Conservation (phyloP, 169 alveolate species). For the Eimeria maxima region DNA sequence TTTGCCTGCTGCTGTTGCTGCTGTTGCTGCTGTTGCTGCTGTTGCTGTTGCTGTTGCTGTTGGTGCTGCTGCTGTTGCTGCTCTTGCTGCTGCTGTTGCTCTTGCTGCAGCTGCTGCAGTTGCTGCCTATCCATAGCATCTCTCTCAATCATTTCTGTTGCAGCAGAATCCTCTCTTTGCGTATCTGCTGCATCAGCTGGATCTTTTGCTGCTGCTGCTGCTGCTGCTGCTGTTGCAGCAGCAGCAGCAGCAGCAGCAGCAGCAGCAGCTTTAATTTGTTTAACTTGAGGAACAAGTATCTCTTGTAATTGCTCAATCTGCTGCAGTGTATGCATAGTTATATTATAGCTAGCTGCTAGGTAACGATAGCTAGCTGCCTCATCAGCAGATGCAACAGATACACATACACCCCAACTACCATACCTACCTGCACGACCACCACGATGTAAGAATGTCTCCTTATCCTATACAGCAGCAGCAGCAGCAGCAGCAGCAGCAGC, state of each 20-base stretch:
- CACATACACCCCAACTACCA: slow-evolving; percentile 88
- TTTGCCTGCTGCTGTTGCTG: slow-evolving; percentile 16
- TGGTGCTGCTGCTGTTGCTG: slow-evolving; percentile 40
- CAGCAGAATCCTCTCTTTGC: neutral
- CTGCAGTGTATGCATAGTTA: neutral
- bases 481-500: slow-evolving; percentile 31
- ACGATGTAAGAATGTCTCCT: slow-evolving; percentile 89
- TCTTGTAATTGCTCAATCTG: slow-evolving; percentile 18
- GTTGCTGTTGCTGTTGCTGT: slow-evolving; percentile 46
- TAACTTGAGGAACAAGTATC: neutral
- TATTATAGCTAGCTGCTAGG: slow-evolving; percentile 50
- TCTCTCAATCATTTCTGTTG: neutral
- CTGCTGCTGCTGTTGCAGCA: neutral
- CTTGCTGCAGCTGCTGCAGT: too few relatives aligned
- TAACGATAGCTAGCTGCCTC: slow-evolving; percentile 58
- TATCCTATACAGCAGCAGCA: slow-evolving; percentile 62
- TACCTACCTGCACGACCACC: slow-evolving; percentile 91
- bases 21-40: slow-evolving; percentile 35
- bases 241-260: slow-evolving; percentile 57
- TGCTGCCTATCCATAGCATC: neutral
- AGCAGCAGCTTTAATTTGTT: neutral
- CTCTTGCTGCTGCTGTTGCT: too few relatives aligned
- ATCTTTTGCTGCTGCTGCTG: neutral
- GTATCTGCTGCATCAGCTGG: neutral
- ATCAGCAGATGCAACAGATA: slow-evolving; percentile 82